Conservation (phyloP, 495 filamentous ascomycete genomes). For the Parathielavia hyrcaniae region DNA sequence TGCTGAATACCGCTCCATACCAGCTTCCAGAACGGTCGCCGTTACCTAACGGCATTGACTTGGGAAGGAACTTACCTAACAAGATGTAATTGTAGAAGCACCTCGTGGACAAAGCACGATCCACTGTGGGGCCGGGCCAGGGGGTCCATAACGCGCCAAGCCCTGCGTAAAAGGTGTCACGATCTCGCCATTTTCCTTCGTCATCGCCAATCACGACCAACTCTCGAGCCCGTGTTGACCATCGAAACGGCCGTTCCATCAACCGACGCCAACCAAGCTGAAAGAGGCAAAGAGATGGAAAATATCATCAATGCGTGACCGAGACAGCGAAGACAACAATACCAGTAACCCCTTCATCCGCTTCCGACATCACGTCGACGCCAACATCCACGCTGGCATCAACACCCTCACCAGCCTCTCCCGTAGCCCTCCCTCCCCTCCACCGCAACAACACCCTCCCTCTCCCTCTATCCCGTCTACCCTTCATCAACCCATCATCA, state of each 20-base stretch:
- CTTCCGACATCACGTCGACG: conserved; percentile 41
- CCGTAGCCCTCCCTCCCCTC: background rate
- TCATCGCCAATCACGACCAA: conserved; percentile 7
- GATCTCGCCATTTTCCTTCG: conserved; percentile 11
- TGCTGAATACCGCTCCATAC: conserved; percentile 7
- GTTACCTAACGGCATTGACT: too few species aligned
- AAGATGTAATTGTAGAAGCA: background rate
- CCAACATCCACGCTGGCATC: conserved; percentile 33
- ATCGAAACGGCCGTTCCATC: too few species aligned
- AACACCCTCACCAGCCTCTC: conserved; percentile 29
- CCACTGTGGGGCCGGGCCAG: background rate
- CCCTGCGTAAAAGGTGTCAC: background rate
- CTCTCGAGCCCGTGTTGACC: background rate
- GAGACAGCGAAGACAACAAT: conserved; percentile 25
- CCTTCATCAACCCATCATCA: background rate
- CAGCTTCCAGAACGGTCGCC: background rate
- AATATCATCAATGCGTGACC: background rate
- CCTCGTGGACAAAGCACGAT: background rate
- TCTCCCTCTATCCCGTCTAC: too few species aligned
- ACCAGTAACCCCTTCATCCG: conserved; percentile 34
- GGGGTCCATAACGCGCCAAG: conserved; percentile 3
- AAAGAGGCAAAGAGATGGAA: background rate
- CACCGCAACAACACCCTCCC: background rate
- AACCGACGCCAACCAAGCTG: background rate
- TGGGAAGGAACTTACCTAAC: too few species aligned